Conservation (phyloP, 176 grass and related monocot genomes). For the Zea luxurians region DNA sequence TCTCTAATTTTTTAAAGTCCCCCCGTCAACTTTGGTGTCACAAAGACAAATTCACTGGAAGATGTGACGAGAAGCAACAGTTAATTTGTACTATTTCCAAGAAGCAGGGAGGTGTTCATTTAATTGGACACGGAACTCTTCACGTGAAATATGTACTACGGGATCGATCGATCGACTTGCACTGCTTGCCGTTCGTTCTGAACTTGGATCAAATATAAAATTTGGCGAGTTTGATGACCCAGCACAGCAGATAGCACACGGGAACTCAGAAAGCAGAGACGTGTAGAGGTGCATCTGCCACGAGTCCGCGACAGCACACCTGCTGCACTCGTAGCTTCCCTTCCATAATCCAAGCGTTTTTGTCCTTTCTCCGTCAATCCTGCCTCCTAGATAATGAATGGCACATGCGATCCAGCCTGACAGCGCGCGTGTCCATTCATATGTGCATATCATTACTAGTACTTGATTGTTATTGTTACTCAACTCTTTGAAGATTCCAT, state of each 20-base stretch:
- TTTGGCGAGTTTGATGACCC: not conserved
- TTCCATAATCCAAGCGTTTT: not conserved
- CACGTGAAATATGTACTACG: too few species aligned
- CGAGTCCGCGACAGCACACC: not conserved
- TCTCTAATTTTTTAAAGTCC: too few species aligned
- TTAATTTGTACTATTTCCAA: not conserved
- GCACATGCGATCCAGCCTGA: not conserved
- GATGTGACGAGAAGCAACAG: not conserved
- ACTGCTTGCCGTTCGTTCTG: too few species aligned
- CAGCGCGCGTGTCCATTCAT: not conserved
- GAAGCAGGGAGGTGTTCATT: not conserved
- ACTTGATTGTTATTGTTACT: not conserved
- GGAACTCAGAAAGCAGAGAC: not conserved
- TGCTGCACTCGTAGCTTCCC: not conserved
- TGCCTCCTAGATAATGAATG: not conserved
- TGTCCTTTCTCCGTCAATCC: not conserved
- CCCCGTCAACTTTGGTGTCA: not conserved
- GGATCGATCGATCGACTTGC: too few species aligned
- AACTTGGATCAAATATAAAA: not conserved
- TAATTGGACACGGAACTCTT: not conserved
- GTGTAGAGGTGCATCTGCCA: not conserved
- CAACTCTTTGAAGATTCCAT: not conserved
- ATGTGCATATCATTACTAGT: not conserved
- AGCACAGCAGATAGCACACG: not conserved
- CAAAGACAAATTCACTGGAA: not conserved